These are phyloP conservation scores for Pseudopithomyces maydicus DNA, from an alignment of 2,329 filamentous ascomycete genomes.

Conservation along the genomic window DNA sequence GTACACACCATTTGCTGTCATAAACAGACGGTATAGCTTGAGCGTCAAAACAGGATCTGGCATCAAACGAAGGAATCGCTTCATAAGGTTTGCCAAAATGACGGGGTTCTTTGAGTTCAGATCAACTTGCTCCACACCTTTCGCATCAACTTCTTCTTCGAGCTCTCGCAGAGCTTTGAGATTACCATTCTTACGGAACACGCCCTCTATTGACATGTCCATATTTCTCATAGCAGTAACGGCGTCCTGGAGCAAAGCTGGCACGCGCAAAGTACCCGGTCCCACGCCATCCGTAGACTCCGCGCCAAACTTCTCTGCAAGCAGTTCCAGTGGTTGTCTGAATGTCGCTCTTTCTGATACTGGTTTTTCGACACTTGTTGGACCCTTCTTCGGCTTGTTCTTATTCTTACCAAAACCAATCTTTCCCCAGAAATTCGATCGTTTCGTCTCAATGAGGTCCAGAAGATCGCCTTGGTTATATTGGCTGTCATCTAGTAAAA, in stretches of 20 bases:
- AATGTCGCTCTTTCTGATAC: conserved; percentile 77
- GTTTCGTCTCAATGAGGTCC: conserved; percentile 88
- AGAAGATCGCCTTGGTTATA: conserved; percentile 95
- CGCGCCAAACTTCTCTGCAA: conserved; percentile 91
- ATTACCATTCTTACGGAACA: conserved; percentile 99
- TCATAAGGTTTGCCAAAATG: conserved; percentile 89
- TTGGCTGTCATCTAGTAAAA: conserved; percentile 84
- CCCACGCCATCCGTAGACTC: conserved; percentile 98
- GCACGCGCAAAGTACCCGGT: conserved; percentile 86
- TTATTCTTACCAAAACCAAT: conserved; percentile 93
- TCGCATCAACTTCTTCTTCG: conserved; percentile 82
- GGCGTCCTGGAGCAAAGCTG: conserved; percentile 92
- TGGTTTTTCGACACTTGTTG: conserved; percentile 37
- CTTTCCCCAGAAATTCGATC: conserved; percentile 97
- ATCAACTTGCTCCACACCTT: conserved; percentile 83
- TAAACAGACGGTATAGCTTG: conserved; percentile 90
- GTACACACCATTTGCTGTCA: conserved; percentile 76
- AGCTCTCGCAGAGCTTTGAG: conserved; percentile 91
- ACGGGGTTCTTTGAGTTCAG: conserved; percentile 89
- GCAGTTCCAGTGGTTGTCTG: conserved; percentile 82
- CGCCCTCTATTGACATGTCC: conserved; percentile 97
- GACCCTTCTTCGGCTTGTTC: conserved; percentile 80
- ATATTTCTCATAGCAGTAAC: conserved; percentile 96
- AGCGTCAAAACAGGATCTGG: conserved; percentile 94
- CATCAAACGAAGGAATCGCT: conserved; percentile 92